Percentiles rank a stretch among this genome's conserved stretches.
These are phyloP conservation scores for Thelonectria rubi DNA, from an alignment of 2,329 filamentous ascomycete species.

Conservation along the genomic window DNA sequence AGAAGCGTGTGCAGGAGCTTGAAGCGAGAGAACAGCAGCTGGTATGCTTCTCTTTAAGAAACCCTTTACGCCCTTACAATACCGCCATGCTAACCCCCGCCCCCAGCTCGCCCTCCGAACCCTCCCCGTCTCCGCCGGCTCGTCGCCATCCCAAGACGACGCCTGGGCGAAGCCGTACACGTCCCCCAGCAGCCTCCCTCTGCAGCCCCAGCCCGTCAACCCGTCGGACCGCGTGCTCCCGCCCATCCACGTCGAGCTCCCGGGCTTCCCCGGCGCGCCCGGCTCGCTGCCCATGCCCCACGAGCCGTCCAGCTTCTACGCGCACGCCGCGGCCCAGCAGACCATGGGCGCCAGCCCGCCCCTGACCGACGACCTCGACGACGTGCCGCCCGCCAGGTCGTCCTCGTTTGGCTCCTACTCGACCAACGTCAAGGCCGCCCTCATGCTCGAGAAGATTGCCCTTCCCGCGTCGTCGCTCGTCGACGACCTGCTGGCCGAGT, in stretches of 20 bases:
- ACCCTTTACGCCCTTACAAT: too few relatives aligned
- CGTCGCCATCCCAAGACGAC: conserved; percentile 35
- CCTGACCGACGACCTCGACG: conserved; percentile 42
- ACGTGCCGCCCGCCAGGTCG: conserved; percentile 31
- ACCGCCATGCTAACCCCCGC: conserved; percentile 11
- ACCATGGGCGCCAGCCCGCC: conserved; percentile 40
- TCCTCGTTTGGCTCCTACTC: conserved; percentile 43
- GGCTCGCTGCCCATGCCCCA: conserved; percentile 32
- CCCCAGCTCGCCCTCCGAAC: conserved; percentile 31
- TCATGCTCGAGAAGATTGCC: conserved; percentile 42
- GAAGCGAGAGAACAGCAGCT: conserved; percentile 40
- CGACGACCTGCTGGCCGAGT: conserved; percentile 39
- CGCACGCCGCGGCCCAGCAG: conserved; percentile 23
- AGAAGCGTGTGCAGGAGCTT: conserved; percentile 42
- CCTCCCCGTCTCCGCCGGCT: conserved; percentile 29
- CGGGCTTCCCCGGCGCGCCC: conserved; percentile 24
- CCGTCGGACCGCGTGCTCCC: conserved; percentile 34
- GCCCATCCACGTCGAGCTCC: conserved; percentile 35
- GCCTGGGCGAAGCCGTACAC: conserved; percentile 34
- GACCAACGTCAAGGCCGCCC: conserved; percentile 39
- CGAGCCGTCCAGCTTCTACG: conserved; percentile 34
- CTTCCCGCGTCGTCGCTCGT: conserved; percentile 40
- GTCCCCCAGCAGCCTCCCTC: conserved; percentile 30
- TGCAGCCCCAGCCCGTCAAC: conserved; percentile 29
- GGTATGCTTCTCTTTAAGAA: too few relatives aligned